These are phyloP conservation scores for Xeromyces bisporus DNA, from an alignment of 495 filamentous ascomycete genomes.

Conservation along the genomic window DNA sequence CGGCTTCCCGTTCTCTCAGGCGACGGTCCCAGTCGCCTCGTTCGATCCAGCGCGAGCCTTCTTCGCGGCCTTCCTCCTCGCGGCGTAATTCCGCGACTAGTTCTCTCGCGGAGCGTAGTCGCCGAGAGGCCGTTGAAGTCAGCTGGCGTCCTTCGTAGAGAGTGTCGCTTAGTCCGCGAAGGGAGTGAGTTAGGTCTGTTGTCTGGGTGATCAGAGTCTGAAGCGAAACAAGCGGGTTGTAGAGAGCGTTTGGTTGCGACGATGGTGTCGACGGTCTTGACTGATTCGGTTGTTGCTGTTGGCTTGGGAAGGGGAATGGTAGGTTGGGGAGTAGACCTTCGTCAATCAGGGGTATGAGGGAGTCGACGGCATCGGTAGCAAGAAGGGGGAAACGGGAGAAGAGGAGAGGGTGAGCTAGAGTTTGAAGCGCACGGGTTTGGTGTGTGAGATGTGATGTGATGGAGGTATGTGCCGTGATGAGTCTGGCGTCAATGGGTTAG, in stretches of 20 bases:
- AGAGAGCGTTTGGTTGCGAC: slow-evolving; percentile 9
- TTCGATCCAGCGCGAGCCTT: slow-evolving; percentile 65
- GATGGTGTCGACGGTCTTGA: slow-evolving; percentile 23
- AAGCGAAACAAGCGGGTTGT: slow-evolving; percentile 35
- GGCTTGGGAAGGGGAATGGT: slow-evolving; percentile 34
- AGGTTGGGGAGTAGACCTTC: slow-evolving; percentile 34
- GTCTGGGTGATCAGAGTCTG: slow-evolving; percentile 42
- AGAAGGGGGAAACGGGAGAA: slow-evolving; percentile 35
- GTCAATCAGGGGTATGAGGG: slow-evolving; percentile 46
- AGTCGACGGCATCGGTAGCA: slow-evolving; percentile 50
- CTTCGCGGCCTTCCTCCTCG: slow-evolving; percentile 66
- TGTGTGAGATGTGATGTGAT: slow-evolving; percentile 70
- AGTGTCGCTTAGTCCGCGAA: slow-evolving; percentile 77
- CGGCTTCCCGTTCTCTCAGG: slow-evolving; percentile 58
- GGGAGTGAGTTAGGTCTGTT: slow-evolving; percentile 56
- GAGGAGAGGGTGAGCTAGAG: slow-evolving; percentile 52
- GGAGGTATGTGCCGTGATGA: slow-evolving; percentile 77
- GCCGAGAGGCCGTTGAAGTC: slow-evolving; percentile 57
- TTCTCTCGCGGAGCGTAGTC: slow-evolving; percentile 58
- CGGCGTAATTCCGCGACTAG: slow-evolving; percentile 65
- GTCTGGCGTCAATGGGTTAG: slow-evolving; percentile 26
- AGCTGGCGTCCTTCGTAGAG: slow-evolving; percentile 88
- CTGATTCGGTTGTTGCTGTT: slow-evolving; percentile 32
- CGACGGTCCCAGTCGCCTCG: slow-evolving; percentile 65
- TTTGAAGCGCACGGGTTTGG: slow-evolving; percentile 68